Conservation (phyloP, 768 basidiomycete species). For the Lactarius tabidus region DNA sequence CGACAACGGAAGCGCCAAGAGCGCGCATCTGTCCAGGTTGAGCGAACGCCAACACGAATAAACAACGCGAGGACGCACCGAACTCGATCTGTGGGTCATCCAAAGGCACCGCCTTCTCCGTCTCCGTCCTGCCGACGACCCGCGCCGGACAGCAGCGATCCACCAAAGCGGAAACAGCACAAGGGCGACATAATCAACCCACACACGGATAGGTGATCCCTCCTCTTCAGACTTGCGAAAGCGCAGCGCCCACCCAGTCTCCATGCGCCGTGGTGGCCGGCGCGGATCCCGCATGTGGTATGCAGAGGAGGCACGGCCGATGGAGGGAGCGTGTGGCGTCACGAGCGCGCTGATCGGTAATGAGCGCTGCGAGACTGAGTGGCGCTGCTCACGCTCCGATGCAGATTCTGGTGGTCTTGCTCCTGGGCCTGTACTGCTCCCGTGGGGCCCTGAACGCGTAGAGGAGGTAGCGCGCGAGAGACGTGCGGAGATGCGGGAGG, state of each 20-base stretch:
- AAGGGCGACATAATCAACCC: conserved; percentile 75
- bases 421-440: background rate
- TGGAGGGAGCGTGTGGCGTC: too few species aligned
- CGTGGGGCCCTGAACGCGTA: conserved; percentile 32
- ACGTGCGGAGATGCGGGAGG: conserved; percentile 32
- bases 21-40: conserved; percentile 51
- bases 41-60: conserved; percentile 9
- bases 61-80: conserved; percentile 43
- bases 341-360: too few species aligned
- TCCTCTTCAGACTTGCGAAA: conserved; percentile 51
- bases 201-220: conserved; percentile 58
- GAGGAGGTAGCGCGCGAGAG: conserved; percentile 27
- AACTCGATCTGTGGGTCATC: conserved; percentile 79
- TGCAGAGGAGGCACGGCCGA: conserved; percentile 41
- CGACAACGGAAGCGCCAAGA: conserved; percentile 76
- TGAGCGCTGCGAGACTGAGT: conserved; percentile 58
- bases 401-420: conserved; percentile 2
- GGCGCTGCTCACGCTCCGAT: conserved; percentile 24
- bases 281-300: too few species aligned
- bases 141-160: conserved; percentile 55
- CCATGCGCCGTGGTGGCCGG: too few species aligned
- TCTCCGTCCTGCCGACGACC: too few species aligned
- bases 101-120: conserved; percentile 66
- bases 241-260: conserved; percentile 60
- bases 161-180: conserved; percentile 55